Base-by-base conservation (phyloP, 306 rosid genomes). In the Acacia melanoxylon region DNA sequence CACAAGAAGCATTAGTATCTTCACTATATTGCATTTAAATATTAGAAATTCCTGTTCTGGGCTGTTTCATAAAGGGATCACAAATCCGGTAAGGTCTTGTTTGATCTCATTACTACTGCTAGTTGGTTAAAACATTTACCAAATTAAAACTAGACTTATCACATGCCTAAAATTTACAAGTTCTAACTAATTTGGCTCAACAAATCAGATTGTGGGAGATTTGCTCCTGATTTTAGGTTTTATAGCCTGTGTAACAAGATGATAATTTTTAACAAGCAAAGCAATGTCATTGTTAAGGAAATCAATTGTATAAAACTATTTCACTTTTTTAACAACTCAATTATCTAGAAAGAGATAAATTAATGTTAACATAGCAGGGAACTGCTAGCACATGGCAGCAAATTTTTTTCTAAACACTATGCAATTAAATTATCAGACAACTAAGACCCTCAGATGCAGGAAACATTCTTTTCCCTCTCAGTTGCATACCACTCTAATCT, bases 51-150 rank as follows among this genome's bases (percentile, higher is more conserved):
- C 35, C 42, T 83, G 48, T 17, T 12, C 42, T 44, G 24, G 74
- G 69, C 35, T 7, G 9, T 65, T 76, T 65, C 61, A 15, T 25
- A 29, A 54, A 74, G 78, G 68, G 27, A 75, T 44, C 29, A 20
- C 44, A 44, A 56, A 44, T 72, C 59, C 52, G 29, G 77, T 2
- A 54, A 72, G 81, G 79, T 67, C 48, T 48, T 67, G 44, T 74
- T 81, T 46, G 42, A 67, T 56, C 82, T 46, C 48, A 63, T 74
- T 42, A 70, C 52, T 46, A 75, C 71, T 42, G 2, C n/a, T 75
- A 70, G 76, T 70, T 81, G 7, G 46, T 79, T 45, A 74, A 16
- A 83, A 80, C 52, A 66, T 77, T 54, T 73, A 72, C 59, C n/a
- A 63, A 71, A 76, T 27, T 10, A 82, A 42, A 41, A n/a, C 42